phyloP scores from a whole-genome alignment of 169 alveolate genomes.

The Babesia bigemina region DNA sequence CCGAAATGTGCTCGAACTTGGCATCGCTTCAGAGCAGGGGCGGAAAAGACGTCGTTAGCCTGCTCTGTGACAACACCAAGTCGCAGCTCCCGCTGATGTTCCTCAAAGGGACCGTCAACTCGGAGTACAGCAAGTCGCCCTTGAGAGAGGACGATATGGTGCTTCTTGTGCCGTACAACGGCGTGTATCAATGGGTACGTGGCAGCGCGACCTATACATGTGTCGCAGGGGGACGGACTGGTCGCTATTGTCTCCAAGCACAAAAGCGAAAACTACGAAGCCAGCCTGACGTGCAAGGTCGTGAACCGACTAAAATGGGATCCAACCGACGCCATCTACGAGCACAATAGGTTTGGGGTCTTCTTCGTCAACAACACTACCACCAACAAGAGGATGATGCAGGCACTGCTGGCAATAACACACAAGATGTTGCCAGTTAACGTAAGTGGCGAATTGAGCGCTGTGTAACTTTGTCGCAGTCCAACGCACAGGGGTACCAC shows the following conservation, averaged over 20 bases:
- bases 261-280: slow-evolving; percentile 5
- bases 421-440: slow-evolving; percentile 61
- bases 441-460: slow-evolving; percentile 8
- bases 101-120: slow-evolving; percentile 53
- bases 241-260: slow-evolving; percentile 41
- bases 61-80: slow-evolving; percentile 56
- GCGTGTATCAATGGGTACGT: slow-evolving; percentile 69
- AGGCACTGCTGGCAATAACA: slow-evolving; percentile 70
- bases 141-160: slow-evolving; percentile 78
- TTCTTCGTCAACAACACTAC: slow-evolving; percentile 30
- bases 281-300: slow-evolving; percentile 18
- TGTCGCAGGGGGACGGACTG: slow-evolving; percentile 25
- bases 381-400: slow-evolving; percentile 72
- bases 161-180: slow-evolving; percentile 65
- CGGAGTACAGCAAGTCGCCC: slow-evolving; percentile 64
- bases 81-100: slow-evolving; percentile 55
- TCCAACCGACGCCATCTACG: slow-evolving; percentile 8
- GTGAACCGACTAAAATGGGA: slow-evolving; percentile 10
- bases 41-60: slow-evolving; percentile 52
- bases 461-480: not conserved
- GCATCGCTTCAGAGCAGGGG: slow-evolving; percentile 7
- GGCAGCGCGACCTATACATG: slow-evolving; percentile 12
- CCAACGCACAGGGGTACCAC: slow-evolving; percentile 12
- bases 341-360: slow-evolving; percentile 17
- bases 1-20: slow-evolving; percentile 27